These are phyloP conservation scores for Lotus japonicus DNA, from an alignment of 306 rosid genomes.

Conservation along the genomic window DNA sequence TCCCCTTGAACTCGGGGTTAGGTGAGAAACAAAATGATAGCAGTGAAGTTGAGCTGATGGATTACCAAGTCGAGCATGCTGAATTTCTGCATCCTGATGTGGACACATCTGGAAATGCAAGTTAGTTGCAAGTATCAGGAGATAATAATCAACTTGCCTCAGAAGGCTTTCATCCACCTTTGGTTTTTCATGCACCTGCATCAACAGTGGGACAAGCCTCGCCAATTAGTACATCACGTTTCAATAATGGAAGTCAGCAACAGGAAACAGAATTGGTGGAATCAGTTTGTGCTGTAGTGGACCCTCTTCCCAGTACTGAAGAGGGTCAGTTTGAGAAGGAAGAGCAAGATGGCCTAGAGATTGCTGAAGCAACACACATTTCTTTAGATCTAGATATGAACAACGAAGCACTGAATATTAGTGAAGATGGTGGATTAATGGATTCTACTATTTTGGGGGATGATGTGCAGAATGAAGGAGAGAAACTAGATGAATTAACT, in stretches of 20 bases:
- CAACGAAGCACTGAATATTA: conserved; percentile 14
- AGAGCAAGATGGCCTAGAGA: conserved; percentile 18
- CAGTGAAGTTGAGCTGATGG: conserved; percentile 29
- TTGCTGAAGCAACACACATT: conserved; percentile 10
- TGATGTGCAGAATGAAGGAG: conserved; percentile 18
- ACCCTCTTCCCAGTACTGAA: conserved; percentile 20
- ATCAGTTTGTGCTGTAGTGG: conserved; percentile 11
- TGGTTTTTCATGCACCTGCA: conserved; percentile 13
- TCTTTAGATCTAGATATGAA: conserved; percentile 23
- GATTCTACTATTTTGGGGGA: not conserved
- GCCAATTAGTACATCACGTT: conserved; percentile 2
- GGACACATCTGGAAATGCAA: conserved; percentile 6
- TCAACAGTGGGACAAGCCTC: conserved; percentile 5
- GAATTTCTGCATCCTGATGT: conserved; percentile 14
- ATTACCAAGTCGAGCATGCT: conserved; percentile 25
- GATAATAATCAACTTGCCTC: conserved; percentile 23
- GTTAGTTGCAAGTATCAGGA: conserved; percentile 5
- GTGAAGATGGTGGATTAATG: not conserved
- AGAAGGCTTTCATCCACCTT: not conserved
- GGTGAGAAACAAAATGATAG: conserved; percentile 20
- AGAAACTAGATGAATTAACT: conserved; percentile 12
- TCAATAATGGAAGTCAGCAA: conserved; percentile 10
- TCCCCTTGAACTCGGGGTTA: not conserved
- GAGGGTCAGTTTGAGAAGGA: conserved; percentile 25
- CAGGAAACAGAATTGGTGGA: conserved; percentile 26